These are phyloP conservation scores for Solanum piurae DNA, from an alignment of 257 asterid species.

Conservation along the genomic window DNA sequence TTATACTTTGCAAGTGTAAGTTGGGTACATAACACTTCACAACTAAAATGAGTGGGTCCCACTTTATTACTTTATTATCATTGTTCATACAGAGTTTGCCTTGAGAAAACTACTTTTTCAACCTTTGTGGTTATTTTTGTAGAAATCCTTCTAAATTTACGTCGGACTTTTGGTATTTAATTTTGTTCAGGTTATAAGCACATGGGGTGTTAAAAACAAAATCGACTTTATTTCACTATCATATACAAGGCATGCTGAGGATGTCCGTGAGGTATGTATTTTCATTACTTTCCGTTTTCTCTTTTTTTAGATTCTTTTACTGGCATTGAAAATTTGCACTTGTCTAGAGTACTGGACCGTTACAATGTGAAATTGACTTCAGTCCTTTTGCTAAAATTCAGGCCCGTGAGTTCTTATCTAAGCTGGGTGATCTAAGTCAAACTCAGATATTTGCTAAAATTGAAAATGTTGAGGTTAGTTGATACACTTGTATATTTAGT, in stretches of 20 bases:
- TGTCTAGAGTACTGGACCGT: not conserved
- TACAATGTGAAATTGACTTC: not conserved
- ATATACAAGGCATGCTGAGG: constrained; percentile 79
- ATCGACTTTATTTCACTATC: constrained; percentile 77
- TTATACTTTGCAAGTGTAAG: not conserved
- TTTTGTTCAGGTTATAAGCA: constrained; percentile 51
- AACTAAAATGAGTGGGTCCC: not conserved
- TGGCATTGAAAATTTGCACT: not conserved
- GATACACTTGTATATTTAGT: not conserved
- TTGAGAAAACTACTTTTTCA: not conserved
- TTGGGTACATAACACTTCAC: not conserved
- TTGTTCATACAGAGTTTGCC: not conserved
- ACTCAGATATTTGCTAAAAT: constrained; percentile 90
- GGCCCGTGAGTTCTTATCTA: constrained; percentile 82
- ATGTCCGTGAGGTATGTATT: constrained; percentile 56
- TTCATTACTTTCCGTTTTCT: not conserved
- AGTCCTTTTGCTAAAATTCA: constrained; percentile 13
- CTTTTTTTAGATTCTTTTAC: not conserved
- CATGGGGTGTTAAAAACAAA: constrained; percentile 82
- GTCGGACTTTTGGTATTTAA: not conserved
- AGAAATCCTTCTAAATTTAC: not conserved
- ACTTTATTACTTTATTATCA: not conserved
- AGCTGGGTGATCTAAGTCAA: constrained; percentile 74
- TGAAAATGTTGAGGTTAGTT: constrained; percentile 75
- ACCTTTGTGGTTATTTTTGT: not conserved